Evolutionary conservation across 2,329 filamentous ascomycete genomes (phyloP).

Genomic region (Cyphellophora europaea): DNA sequence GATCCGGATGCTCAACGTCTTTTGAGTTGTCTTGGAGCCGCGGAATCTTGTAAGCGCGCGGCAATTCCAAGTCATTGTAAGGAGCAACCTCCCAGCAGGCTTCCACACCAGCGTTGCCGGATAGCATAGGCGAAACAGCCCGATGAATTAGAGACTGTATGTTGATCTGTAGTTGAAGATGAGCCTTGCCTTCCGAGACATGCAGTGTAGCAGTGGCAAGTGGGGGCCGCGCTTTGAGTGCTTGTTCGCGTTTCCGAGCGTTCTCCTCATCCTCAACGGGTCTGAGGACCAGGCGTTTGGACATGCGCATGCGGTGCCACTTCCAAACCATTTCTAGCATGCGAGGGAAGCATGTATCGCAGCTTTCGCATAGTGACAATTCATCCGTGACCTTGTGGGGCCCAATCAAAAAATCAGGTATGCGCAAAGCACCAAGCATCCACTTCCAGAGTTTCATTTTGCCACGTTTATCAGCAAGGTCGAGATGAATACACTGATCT

Average conservation of each 20-base stretch:
- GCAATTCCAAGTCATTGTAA: not conserved
- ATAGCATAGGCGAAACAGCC: conserved; percentile 19
- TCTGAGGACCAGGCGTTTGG: conserved; percentile 23
- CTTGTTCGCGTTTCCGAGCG: conserved; percentile 42
- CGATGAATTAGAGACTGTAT: conserved; percentile 34
- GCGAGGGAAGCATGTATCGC: conserved; percentile 8
- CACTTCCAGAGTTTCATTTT: not conserved
- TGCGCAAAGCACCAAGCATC: not conserved
- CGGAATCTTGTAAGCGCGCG: not conserved
- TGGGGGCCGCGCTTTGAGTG: conserved; percentile 38
- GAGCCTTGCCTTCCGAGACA: conserved; percentile 1
- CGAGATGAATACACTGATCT: not conserved
- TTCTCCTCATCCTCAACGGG: conserved; percentile 43
- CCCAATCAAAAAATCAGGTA: not conserved
- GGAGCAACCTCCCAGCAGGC: not conserved
- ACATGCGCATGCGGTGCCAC: not conserved
- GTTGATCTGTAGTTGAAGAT: conserved; percentile 28
- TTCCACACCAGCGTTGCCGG: conserved; percentile 14
- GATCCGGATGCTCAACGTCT: not conserved
- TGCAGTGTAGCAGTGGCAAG: conserved; percentile 30
- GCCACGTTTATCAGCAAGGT: not conserved
- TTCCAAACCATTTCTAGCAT: conserved; percentile 9
- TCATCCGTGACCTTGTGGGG: not conserved
- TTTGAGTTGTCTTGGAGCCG: not conserved
- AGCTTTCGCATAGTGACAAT: no score